Percentiles rank a stretch among this genome's conserved stretches.
Evolutionary conservation across 148 eudicot genomes (phyloP).

Genomic region (Mesembryanthemum crystallinum): DNA sequence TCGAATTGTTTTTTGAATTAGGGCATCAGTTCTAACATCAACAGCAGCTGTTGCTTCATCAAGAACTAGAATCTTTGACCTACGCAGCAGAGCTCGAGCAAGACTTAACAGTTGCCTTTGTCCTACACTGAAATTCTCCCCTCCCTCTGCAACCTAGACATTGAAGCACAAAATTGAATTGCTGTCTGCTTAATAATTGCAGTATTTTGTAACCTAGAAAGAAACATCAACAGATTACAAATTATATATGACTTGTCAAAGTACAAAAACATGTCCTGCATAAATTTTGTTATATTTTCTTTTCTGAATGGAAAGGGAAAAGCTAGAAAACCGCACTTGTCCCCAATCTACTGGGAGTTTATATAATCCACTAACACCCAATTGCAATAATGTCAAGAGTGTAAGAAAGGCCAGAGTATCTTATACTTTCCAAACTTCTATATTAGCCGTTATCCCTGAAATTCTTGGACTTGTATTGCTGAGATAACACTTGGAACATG

Average conservation of each 20-base stretch:
- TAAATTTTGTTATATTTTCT: not conserved
- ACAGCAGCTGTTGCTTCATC: constrained; percentile 88
- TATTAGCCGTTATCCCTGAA: not conserved
- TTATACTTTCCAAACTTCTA: not conserved
- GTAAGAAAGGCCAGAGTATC: not conserved
- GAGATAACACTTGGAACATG: not conserved
- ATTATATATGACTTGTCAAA: not conserved
- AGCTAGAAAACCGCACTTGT: not conserved
- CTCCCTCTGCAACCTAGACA: constrained; percentile 66
- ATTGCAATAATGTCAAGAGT: too few species aligned
- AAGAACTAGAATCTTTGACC: constrained; percentile 74
- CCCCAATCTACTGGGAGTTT: not conserved
- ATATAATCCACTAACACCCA: too few species aligned
- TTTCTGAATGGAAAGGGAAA: not conserved
- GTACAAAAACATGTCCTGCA: too few species aligned
- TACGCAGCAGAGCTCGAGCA: constrained; percentile 70
- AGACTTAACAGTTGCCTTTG: constrained; percentile 74
- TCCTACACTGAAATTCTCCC: constrained; percentile 83
- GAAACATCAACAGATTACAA: not conserved
- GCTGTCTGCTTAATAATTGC: not conserved
- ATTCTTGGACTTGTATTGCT: not conserved
- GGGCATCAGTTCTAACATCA: constrained; percentile 78
- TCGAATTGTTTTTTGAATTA: constrained; percentile 69
- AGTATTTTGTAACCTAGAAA: not conserved
- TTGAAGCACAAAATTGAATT: constrained; percentile 19